These are phyloP conservation scores for Paramarasmius palmivorus DNA, from an alignment of 1,284 basidiomycete species.

Conservation along the genomic window DNA sequence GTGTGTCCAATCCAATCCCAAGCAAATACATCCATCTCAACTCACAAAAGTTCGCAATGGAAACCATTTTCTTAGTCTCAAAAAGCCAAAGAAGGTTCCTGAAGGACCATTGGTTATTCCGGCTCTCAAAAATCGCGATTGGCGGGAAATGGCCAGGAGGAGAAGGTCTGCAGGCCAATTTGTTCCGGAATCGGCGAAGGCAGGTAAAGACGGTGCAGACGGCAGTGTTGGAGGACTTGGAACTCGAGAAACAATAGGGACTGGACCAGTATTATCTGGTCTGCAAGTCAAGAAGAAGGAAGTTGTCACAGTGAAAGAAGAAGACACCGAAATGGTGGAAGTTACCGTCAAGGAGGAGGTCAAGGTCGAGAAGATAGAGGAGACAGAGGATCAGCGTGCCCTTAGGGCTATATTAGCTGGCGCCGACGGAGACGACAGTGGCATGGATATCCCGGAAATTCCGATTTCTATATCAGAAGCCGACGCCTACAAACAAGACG, in stretches of 20 bases:
- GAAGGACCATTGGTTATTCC: constrained; percentile 81
- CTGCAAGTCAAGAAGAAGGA: constrained; percentile 50
- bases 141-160: constrained; percentile 75
- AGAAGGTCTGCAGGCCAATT: constrained; percentile 48
- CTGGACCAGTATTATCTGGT: constrained; percentile 64
- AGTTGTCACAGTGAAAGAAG: constrained; percentile 22
- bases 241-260: constrained; percentile 67
- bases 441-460: constrained; percentile 46
- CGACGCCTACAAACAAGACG: constrained; percentile 81
- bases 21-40: constrained; percentile 46
- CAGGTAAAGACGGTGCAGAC: constrained; percentile 61
- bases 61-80: constrained; percentile 36
- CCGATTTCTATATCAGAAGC: constrained; percentile 64
- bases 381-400: constrained; percentile 73
- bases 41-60: constrained; percentile 55
- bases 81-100: constrained; percentile 44
- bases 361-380: constrained; percentile 37
- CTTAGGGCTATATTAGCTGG: constrained; percentile 70
- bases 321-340: constrained; percentile 31
- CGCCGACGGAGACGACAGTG: constrained; percentile 40
- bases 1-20: constrained; percentile 52
- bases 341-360: constrained; percentile 31
- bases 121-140: constrained; percentile 82
- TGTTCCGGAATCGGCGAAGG: constrained; percentile 66
- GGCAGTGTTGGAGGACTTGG: constrained; percentile 81